Evolutionary conservation across 176 grass and related monocot species (phyloP).

Genomic region (Olyra latifolia): DNA sequence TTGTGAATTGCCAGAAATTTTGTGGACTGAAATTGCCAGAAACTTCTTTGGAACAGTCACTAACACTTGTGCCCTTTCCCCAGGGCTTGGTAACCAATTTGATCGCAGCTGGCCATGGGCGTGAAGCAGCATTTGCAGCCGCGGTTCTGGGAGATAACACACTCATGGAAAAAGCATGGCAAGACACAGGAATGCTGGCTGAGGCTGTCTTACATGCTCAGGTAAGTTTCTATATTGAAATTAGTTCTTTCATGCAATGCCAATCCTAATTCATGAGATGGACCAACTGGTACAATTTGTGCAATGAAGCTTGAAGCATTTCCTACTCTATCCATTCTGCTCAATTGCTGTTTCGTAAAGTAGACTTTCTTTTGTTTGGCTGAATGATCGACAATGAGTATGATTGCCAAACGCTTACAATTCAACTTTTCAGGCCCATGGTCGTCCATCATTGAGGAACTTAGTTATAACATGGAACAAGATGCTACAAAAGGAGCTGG

Average conservation of each 20-base stretch:
- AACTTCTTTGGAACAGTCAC: slow-evolving; percentile 14
- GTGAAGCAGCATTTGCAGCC: slow-evolving; percentile 95
- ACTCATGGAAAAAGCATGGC: slow-evolving; percentile 99
- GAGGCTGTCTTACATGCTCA: slow-evolving; percentile 97
- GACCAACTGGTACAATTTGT: neutral
- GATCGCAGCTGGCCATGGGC: slow-evolving; percentile 87
- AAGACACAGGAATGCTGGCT: slow-evolving; percentile 93
- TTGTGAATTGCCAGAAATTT: slow-evolving; percentile 3
- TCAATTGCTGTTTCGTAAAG: slow-evolving; percentile 5
- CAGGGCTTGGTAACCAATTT: slow-evolving; percentile 88
- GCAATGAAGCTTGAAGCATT: neutral
- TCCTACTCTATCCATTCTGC: neutral
- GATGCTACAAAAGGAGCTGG: slow-evolving; percentile 91
- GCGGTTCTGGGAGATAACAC: slow-evolving; percentile 93
- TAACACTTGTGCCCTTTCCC: slow-evolving; percentile 23
- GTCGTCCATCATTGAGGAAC: slow-evolving; percentile 80
- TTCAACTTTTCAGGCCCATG: slow-evolving; percentile 74
- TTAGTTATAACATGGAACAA: slow-evolving; percentile 92
- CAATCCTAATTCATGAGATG: slow-evolving; percentile 25
- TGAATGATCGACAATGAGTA: neutral
- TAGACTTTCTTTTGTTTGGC: neutral
- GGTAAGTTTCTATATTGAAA: slow-evolving; percentile 56
- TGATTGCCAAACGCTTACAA: slow-evolving; percentile 25
- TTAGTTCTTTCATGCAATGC: slow-evolving; percentile 17
- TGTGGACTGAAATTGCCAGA: neutral